Percentiles rank a stretch among this genome's conserved stretches.
phyloP scores from a whole-genome alignment of 306 rosid species.

The Quercus cerris region DNA sequence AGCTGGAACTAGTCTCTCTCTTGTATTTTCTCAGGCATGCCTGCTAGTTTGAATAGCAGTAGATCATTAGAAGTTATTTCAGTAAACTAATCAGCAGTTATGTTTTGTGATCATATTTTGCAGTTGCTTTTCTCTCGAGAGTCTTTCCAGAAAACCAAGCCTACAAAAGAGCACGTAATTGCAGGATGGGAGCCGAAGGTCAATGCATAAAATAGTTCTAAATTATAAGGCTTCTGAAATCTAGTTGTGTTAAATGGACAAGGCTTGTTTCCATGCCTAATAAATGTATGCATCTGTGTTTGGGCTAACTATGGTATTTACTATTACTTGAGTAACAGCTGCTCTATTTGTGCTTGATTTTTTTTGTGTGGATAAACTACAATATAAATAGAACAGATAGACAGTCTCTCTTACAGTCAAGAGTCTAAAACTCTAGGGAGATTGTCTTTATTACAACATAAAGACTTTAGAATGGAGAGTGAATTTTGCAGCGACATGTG shows the following conservation, averaged over 20 bases:
- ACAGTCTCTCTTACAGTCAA: no score
- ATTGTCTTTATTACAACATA: no score
- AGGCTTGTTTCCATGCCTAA: constrained; percentile 5
- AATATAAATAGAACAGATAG: no score
- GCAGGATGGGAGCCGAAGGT: constrained; percentile 95
- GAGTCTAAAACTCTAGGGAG: no score
- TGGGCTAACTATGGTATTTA: neutral
- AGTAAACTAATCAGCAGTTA: constrained; percentile 6
- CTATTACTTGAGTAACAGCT: neutral
- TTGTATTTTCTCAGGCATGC: neutral
- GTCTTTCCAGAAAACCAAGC: constrained; percentile 65
- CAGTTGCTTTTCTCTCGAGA: constrained; percentile 68
- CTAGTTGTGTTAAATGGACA: constrained; percentile 2
- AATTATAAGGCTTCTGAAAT: constrained; percentile 18
- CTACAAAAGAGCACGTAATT: constrained; percentile 50
- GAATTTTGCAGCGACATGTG: no score
- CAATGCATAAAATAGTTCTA: constrained; percentile 55
- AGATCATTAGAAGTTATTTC: neutral
- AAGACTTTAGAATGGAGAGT: no score
- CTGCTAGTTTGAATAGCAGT: constrained; percentile 9
- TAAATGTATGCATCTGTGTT: neutral
- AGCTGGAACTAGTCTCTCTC: neutral
- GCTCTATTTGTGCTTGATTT: neutral
- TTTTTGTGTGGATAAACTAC: no score
- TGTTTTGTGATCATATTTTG: constrained; percentile 13